phyloP scores from a whole-genome alignment of 257 asterid genomes.

The Gardenia jasminoides region DNA sequence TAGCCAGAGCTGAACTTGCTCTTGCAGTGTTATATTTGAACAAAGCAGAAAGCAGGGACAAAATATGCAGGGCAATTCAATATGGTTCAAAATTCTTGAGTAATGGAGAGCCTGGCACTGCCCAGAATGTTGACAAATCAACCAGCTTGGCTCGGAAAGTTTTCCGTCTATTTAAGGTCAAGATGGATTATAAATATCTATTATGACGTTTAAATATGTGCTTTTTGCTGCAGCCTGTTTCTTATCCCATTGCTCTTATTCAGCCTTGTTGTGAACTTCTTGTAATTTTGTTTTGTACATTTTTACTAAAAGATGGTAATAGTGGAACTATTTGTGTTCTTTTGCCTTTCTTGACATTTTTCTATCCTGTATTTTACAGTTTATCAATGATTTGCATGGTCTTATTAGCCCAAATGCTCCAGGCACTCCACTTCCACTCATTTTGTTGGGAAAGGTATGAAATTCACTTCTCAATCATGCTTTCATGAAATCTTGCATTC shows the following conservation, averaged over 20 bases:
- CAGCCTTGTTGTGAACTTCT: not conserved
- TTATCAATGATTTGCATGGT: conserved; percentile 84
- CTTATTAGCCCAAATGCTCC: conserved; percentile 82
- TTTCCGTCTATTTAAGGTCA: conserved; percentile 92
- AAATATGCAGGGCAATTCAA: conserved; percentile 98
- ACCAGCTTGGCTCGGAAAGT: conserved; percentile 97
- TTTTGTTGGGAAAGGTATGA: conserved; percentile 84
- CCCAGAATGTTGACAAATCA: conserved; percentile 86
- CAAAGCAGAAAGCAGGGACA: conserved; percentile 98
- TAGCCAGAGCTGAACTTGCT: conserved; percentile 87
- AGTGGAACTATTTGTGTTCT: not conserved
- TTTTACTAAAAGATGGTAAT: not conserved
- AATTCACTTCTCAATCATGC: conserved; percentile 1
- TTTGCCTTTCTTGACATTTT: conserved; percentile 16
- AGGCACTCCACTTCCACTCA: conserved; percentile 85
- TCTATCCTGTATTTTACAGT: conserved; percentile 41
- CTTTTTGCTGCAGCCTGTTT: not conserved
- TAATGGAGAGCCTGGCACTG: conserved; percentile 89
- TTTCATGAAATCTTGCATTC: conserved; percentile 7
- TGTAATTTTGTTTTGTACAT: not conserved
- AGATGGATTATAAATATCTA: not conserved
- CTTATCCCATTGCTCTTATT: not conserved
- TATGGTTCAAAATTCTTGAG: conserved; percentile 94
- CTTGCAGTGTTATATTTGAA: conserved; percentile 83
- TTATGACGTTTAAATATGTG: not conserved